Conservation (phyloP, 2,329 filamentous ascomycete species). For the Trematosphaeria pertusa region DNA sequence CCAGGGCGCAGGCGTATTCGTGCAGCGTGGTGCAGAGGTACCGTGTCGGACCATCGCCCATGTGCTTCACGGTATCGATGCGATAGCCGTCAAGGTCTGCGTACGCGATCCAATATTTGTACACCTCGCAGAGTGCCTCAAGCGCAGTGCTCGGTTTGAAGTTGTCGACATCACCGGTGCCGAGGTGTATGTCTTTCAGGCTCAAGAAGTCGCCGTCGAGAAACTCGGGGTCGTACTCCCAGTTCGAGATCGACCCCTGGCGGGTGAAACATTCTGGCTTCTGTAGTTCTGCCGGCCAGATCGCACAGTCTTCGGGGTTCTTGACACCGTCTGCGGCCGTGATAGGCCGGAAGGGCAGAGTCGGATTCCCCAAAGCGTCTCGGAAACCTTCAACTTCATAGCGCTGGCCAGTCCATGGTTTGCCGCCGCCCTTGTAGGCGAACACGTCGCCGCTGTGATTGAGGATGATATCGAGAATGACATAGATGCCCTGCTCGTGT, state of each 20-base stretch:
- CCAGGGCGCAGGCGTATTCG: conserved; percentile 20
- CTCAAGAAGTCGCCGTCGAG: conserved; percentile 27
- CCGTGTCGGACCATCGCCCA: conserved; percentile 27
- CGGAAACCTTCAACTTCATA: conserved; percentile 20
- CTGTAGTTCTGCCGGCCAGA: conserved; percentile 31
- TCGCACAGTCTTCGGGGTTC: conserved; percentile 17
- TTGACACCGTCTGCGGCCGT: neutral
- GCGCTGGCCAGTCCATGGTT: conserved; percentile 12
- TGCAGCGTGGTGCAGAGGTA: conserved; percentile 26
- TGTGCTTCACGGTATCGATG: conserved; percentile 33
- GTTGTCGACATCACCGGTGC: conserved; percentile 10
- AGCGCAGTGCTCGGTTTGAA: conserved; percentile 23
- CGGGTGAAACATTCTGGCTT: conserved; percentile 15
- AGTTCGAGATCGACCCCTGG: conserved; percentile 24
- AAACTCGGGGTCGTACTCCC: conserved; percentile 27
- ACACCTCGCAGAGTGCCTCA: conserved; percentile 20
- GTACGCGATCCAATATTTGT: conserved; percentile 33
- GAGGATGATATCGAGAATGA: conserved; percentile 31
- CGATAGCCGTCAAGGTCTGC: conserved; percentile 28
- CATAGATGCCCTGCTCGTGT: conserved; percentile 24
- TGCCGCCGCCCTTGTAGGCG: conserved; percentile 16
- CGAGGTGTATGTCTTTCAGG: conserved; percentile 27
- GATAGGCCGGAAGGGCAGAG: conserved; percentile 14
- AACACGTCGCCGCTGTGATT: conserved; percentile 21
- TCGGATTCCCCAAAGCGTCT: conserved; percentile 12